A percentile compares a stretch with the other conserved stretches of the same genome.
phyloP scores from a whole-genome alignment of 768 basidiomycete genomes.

The Trametes gibbosa region DNA sequence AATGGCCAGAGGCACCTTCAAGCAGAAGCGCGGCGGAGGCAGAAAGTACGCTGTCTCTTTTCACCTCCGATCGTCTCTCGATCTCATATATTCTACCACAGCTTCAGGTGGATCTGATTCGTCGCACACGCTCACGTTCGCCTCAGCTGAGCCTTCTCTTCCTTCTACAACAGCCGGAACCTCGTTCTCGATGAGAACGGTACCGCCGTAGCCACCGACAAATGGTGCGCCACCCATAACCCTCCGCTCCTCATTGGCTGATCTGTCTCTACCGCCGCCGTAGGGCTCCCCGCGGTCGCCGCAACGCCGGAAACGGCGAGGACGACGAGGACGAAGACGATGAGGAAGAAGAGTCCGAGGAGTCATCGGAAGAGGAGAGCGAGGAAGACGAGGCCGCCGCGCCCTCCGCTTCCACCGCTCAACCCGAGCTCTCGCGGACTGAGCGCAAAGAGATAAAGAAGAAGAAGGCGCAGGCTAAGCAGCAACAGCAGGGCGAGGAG shows the following conservation, averaged over 20 bases:
- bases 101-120: conserved; percentile 58
- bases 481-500: conserved; percentile 37
- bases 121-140: conserved; percentile 1
- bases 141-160: conserved; percentile 4
- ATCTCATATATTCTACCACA: conserved; percentile 8
- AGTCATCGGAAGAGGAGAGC: conserved; percentile 45
- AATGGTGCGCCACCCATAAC: conserved; percentile 38
- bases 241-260: conserved; percentile 5
- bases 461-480: conserved; percentile 58
- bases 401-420: conserved; percentile 27
- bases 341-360: conserved; percentile 39
- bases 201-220: conserved; percentile 48
- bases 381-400: conserved; percentile 40
- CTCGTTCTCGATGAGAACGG: conserved; percentile 58
- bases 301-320: conserved; percentile 23
- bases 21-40: conserved; percentile 86
- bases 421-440: conserved; percentile 62
- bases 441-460: conserved; percentile 84
- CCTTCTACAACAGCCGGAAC: conserved; percentile 46
- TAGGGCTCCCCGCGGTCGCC: conserved; percentile 23
- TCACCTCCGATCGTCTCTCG: conserved; percentile 10
- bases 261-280: neutral
- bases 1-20: conserved; percentile 66
- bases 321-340: conserved; percentile 34
- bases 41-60: conserved; percentile 40